phyloP scores from a whole-genome alignment of 1,284 basidiomycete genomes.

The Paramarasmius palmivorus region DNA sequence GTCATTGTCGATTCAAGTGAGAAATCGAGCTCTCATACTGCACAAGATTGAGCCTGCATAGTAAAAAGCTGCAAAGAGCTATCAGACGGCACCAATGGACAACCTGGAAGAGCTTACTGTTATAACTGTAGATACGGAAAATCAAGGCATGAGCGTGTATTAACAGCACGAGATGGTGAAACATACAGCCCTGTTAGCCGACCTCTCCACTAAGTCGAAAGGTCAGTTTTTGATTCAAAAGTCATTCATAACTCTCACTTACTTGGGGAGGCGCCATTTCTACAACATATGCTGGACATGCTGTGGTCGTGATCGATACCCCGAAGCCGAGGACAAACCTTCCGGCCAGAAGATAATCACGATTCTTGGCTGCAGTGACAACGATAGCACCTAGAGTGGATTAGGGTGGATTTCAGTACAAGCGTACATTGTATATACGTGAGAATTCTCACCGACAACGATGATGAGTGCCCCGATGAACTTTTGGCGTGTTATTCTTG shows the following conservation, averaged over 20 bases:
- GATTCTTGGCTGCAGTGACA: conserved; percentile 41
- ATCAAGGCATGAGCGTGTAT: background rate
- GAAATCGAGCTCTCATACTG: conserved; percentile 24
- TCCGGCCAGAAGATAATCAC: conserved; percentile 43
- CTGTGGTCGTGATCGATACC: conserved; percentile 47
- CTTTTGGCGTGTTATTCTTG: conserved; percentile 21
- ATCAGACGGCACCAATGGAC: background rate
- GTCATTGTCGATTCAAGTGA: background rate
- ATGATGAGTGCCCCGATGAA: conserved; percentile 47
- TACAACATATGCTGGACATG: conserved; percentile 49
- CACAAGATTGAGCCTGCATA: conserved; percentile 44
- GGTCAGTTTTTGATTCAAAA: background rate
- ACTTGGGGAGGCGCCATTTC: conserved; percentile 62
- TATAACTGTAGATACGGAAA: conserved; percentile 26
- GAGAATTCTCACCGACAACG: conserved; percentile 36
- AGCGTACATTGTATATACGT: too few species aligned
- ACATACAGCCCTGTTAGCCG: conserved; percentile 52
- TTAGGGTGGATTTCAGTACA: background rate
- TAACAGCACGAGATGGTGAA: background rate
- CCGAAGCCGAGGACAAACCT: conserved; percentile 54
- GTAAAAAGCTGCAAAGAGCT: conserved; percentile 35
- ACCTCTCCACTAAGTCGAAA: conserved; percentile 63
- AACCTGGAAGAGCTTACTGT: conserved; percentile 26
- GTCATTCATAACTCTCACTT: conserved; percentile 7
- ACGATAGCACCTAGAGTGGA: conserved; percentile 36